Evolutionary conservation across 1,284 basidiomycete species (phyloP).

Genomic region (Baeospora myosura): DNA sequence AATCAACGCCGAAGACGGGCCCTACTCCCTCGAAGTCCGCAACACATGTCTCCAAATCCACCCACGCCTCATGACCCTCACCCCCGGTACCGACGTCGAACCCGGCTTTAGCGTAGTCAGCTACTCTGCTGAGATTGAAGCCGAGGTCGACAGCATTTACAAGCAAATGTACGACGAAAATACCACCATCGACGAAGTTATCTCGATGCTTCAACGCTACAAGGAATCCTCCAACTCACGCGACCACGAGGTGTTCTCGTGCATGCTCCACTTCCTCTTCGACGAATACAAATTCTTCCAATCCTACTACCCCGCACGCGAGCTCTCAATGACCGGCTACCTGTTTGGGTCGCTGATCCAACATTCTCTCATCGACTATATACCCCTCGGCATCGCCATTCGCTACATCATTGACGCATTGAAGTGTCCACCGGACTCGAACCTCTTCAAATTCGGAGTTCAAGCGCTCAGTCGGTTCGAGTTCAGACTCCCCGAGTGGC

Average conservation of each 20-base stretch:
- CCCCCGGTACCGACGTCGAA: constrained; percentile 82
- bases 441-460: constrained; percentile 93
- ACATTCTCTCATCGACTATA: constrained; percentile 88
- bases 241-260: constrained; percentile 96
- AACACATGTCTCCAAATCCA: constrained; percentile 94
- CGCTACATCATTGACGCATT: constrained; percentile 95
- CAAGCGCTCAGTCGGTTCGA: constrained; percentile 90
- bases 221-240: constrained; percentile 78
- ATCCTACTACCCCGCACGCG: constrained; percentile 88
- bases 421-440: constrained; percentile 83
- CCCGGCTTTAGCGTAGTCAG: constrained; percentile 88
- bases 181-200: constrained; percentile 91
- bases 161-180: constrained; percentile 97
- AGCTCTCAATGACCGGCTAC: constrained; percentile 93
- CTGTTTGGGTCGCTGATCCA: constrained; percentile 97
- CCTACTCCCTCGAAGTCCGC: constrained; percentile 87
- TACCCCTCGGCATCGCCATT: constrained; percentile 94
- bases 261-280: constrained; percentile 98
- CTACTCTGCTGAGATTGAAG: constrained; percentile 85
- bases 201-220: constrained; percentile 78
- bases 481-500: constrained; percentile 86
- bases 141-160: constrained; percentile 92
- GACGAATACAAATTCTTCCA: constrained; percentile 99
- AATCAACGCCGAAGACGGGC: constrained; percentile 74
- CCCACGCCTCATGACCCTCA: constrained; percentile 94